Evolutionary conservation across 139 green algal genomes (phyloP).

Genomic region (Chlorella vulgaris): DNA sequence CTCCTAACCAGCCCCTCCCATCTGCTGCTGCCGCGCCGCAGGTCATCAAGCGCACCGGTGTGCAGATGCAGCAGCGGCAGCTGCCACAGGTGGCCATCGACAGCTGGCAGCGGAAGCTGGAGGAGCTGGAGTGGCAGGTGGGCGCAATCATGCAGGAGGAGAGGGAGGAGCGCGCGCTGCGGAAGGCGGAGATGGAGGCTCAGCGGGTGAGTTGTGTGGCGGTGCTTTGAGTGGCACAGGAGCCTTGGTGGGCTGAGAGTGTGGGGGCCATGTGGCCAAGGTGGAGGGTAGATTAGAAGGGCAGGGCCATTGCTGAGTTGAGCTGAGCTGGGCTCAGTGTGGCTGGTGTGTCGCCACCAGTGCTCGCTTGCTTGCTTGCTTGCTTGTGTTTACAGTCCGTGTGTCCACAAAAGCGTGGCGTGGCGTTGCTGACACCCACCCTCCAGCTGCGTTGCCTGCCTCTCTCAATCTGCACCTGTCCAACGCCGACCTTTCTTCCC

Average conservation of each 20-base stretch:
- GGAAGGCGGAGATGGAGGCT: constrained; percentile 96
- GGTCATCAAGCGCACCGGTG: constrained; percentile 70
- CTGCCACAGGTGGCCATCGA: constrained; percentile 63
- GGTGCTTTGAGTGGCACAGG: neutral
- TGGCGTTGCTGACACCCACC: too few species aligned
- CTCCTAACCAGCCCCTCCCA: neutral
- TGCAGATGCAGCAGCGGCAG: constrained; percentile 71
- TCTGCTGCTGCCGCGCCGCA: constrained; percentile 10
- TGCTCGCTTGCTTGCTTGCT: neutral
- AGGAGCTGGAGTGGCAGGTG: constrained; percentile 56
- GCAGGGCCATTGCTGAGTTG: too few species aligned
- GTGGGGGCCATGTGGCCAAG: neutral
- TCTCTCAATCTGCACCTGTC: too few species aligned
- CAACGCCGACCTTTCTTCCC: neutral
- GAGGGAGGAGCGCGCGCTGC: constrained; percentile 72
- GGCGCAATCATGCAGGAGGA: constrained; percentile 65
- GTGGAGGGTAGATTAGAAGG: neutral
- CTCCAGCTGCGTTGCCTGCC: too few species aligned
- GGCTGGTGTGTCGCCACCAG: too few species aligned
- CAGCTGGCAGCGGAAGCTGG: constrained; percentile 69
- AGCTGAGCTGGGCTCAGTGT: too few species aligned
- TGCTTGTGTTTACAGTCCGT: too few species aligned
- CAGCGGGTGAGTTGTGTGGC: constrained; percentile 54
- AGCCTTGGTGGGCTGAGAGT: neutral
- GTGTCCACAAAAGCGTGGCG: too few species aligned